Evolutionary conservation across 2,329 filamentous ascomycete species (phyloP).

Genomic region (Fusarium chaquense): DNA sequence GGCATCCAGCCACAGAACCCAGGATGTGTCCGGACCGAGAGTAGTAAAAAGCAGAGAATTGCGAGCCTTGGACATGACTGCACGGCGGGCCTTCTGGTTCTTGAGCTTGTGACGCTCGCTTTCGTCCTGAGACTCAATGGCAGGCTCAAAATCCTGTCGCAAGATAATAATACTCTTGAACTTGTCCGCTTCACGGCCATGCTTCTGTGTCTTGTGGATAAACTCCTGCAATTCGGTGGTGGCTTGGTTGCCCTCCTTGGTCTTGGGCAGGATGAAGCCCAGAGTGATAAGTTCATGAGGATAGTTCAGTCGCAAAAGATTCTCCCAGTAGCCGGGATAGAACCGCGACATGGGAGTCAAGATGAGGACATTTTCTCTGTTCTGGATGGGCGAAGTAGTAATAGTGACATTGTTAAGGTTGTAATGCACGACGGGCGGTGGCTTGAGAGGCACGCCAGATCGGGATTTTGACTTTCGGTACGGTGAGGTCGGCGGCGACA

Average conservation of each 20-base stretch:
- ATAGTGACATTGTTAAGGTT: constrained; percentile 95
- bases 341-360: constrained; percentile 94
- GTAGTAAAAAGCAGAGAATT: constrained; percentile 97
- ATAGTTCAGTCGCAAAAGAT: constrained; percentile 84
- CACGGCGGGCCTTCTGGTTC: constrained; percentile 87
- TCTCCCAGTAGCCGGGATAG: constrained; percentile 96
- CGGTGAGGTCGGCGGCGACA: constrained; percentile 58
- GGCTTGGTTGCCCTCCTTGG: constrained; percentile 88
- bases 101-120: constrained; percentile 89
- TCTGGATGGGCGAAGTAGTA: constrained; percentile 78
- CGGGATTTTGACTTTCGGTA: constrained; percentile 57
- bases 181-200: constrained; percentile 79
- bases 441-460: constrained; percentile 53
- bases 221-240: constrained; percentile 85
- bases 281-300: constrained; percentile 95
- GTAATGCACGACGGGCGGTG: constrained; percentile 91
- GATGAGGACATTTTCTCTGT: constrained; percentile 88
- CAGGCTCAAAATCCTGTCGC: constrained; percentile 92
- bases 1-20: constrained; percentile 96
- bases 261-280: constrained; percentile 96
- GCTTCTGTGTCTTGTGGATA: constrained; percentile 85
- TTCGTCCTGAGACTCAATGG: constrained; percentile 84
- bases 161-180: constrained; percentile 96
- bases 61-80: constrained; percentile 91
- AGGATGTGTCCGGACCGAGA: constrained; percentile 88